phyloP scores from a whole-genome alignment of 176 grass and related monocot species.

The Eragrostis curvula region DNA sequence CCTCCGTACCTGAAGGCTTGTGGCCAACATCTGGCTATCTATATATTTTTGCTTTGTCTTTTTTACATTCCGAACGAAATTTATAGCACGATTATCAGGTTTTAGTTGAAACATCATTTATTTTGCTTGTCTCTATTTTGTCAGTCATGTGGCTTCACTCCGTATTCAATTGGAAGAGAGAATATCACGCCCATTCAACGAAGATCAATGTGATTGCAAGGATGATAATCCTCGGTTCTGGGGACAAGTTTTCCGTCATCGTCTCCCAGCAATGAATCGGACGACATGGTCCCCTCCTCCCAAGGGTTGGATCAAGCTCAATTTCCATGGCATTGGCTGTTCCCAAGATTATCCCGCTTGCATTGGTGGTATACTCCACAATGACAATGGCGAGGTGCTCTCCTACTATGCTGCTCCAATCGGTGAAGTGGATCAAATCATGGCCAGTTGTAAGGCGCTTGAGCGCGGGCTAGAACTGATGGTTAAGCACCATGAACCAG shows the following conservation, averaged over 20 bases:
- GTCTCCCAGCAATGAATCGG: constrained; percentile 2
- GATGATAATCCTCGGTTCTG: not conserved
- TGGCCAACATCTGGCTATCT: not conserved
- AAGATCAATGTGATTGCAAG: constrained; percentile 3
- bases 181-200: constrained; percentile 31
- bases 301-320: constrained; percentile 29
- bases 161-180: constrained; percentile 3
- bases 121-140: not conserved
- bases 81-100: not conserved
- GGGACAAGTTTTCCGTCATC: constrained; percentile 4
- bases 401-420: constrained; percentile 28
- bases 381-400: constrained; percentile 21
- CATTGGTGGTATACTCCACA: constrained; percentile 26
- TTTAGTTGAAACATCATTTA: not conserved
- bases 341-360: not conserved
- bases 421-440: not conserved
- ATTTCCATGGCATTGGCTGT: constrained; percentile 26
- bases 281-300: constrained; percentile 30
- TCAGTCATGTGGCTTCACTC: constrained; percentile 21
- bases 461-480: not conserved
- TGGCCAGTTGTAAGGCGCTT: constrained; percentile 27
- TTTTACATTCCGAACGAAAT: not conserved
- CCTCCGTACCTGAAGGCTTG: not conserved
- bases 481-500: not conserved
- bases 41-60: not conserved